A percentile compares a stretch with the other conserved stretches of the same genome.
Evolutionary conservation across 495 filamentous ascomycete species (phyloP).

Genomic region (Halenospora varia): DNA sequence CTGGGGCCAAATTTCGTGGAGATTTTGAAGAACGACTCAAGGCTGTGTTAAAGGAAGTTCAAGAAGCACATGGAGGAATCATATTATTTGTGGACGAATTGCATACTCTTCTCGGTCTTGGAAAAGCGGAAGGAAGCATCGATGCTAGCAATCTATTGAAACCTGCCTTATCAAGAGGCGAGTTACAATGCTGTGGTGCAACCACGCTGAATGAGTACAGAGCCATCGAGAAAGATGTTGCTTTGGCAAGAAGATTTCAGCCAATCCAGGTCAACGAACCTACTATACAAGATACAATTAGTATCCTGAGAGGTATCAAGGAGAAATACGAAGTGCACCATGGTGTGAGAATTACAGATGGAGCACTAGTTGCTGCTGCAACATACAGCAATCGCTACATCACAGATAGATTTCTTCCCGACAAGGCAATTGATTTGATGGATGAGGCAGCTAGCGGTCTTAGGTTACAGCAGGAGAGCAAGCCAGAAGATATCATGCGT

Average conservation of each 20-base stretch:
- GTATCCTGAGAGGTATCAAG: slow-evolving; percentile 93
- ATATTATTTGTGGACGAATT: slow-evolving; percentile 97
- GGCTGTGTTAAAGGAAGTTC: slow-evolving; percentile 82
- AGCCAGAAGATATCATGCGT: slow-evolving; percentile 86
- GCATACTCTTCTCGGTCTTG: slow-evolving; percentile 85
- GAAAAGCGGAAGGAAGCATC: slow-evolving; percentile 93
- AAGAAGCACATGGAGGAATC: slow-evolving; percentile 80
- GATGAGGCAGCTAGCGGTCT: slow-evolving; percentile 93
- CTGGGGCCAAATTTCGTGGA: slow-evolving; percentile 90
- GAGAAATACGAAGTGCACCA: slow-evolving; percentile 97
- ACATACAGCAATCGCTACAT: slow-evolving; percentile 94
- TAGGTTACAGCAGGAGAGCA: slow-evolving; percentile 92
- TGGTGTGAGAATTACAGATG: slow-evolving; percentile 89
- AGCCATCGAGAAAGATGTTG: slow-evolving; percentile 92
- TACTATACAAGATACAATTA: slow-evolving; percentile 86
- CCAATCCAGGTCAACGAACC: slow-evolving; percentile 89
- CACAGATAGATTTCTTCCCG: slow-evolving; percentile 90
- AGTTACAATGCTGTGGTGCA: slow-evolving; percentile 92
- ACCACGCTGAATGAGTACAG: slow-evolving; percentile 92
- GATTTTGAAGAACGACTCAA: slow-evolving; percentile 97
- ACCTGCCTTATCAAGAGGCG: slow-evolving; percentile 85
- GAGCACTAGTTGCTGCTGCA: slow-evolving; percentile 86
- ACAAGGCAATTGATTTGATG: slow-evolving; percentile 95
- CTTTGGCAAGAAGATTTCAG: slow-evolving; percentile 88
- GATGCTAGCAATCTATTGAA: slow-evolving; percentile 96